phyloP scores from a whole-genome alignment of 306 rosid species.

The Inga oerstediana region DNA sequence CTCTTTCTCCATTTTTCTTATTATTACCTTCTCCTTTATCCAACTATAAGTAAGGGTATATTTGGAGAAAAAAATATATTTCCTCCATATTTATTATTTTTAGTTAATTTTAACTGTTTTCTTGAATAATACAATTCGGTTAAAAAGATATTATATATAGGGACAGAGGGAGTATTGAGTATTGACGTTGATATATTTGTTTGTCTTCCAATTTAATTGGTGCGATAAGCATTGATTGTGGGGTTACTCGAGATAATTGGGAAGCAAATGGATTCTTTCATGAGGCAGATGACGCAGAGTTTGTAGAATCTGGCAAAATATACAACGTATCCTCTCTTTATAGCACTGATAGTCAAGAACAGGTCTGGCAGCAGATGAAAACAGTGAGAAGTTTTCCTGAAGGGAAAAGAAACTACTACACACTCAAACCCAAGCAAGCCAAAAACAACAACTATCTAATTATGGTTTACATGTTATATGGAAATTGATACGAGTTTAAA shows the following conservation, averaged over 20 bases:
- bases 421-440: constrained; percentile 34
- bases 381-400: constrained; percentile 50
- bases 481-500: too few species aligned
- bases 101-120: too few species aligned
- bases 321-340: not conserved
- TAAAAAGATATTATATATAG: too few species aligned
- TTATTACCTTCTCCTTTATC: too few species aligned
- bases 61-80: too few species aligned
- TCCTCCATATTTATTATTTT: too few species aligned
- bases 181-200: not conserved
- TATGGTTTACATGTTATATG: constrained; percentile 40
- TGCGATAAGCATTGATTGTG: constrained; percentile 48
- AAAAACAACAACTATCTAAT: constrained; percentile 41
- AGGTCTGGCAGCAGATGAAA: not conserved
- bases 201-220: constrained; percentile 9
- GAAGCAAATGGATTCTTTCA: constrained; percentile 26
- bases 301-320: constrained; percentile 33
- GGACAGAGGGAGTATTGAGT: too few species aligned
- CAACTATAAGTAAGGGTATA: too few species aligned
- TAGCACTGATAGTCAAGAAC: not conserved
- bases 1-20: too few species aligned
- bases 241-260: constrained; percentile 2
- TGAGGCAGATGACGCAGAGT: constrained; percentile 27
- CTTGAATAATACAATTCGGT: too few species aligned
- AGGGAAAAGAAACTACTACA: constrained; percentile 47